Base-by-base conservation (phyloP, 441 rosid genomes). In the Gossypium trilobum region DNA sequence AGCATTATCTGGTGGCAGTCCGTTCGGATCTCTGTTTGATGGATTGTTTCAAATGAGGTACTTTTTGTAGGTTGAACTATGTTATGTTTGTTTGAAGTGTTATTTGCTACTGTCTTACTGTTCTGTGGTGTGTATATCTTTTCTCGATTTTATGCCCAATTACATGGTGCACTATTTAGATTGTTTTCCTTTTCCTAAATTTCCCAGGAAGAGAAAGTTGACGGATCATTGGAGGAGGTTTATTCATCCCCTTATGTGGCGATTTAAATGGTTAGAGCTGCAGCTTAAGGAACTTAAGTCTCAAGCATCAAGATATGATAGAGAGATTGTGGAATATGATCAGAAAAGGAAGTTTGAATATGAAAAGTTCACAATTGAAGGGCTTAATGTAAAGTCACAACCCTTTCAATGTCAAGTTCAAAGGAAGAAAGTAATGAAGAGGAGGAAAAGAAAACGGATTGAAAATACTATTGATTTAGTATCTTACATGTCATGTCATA, bases 191-290 rank as follows among this genome's bases (percentile, higher is more conserved):
- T 73, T 61, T 42, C 29, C 50, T 50, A 39, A 56, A 72, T 57
- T 75, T 78, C 51, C 36, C 80, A 91, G 99, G 84, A 91, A 84
- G 84, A 90, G 78, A 79, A 88, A 79, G 82, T 51, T 90, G 86
- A 89, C 94, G 8, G 95, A 92, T 75, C 97, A 90, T 19, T 94
- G 97, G 97, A 82, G 78, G 80, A 86, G 80, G 78, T 90, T 84
- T 74, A 78, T 90, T 75, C 90, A 74, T 44, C 97, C 99, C 57
- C 71, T 91, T 48, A 80, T 66, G 87, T 91, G 95, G 99, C 85
- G 92, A 3, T 89, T 91, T 71, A 90, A 88, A 87, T 19, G 97
- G 97, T 57, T 85, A 54, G 99, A 94, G 75, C 82, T 92, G 78
- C 90, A 79, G 74, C 77, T 88, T 44, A 89, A 73, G 73, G 84